phyloP scores from a whole-genome alignment of 2,329 filamentous ascomycete species.

The Alternaria sp. region DNA sequence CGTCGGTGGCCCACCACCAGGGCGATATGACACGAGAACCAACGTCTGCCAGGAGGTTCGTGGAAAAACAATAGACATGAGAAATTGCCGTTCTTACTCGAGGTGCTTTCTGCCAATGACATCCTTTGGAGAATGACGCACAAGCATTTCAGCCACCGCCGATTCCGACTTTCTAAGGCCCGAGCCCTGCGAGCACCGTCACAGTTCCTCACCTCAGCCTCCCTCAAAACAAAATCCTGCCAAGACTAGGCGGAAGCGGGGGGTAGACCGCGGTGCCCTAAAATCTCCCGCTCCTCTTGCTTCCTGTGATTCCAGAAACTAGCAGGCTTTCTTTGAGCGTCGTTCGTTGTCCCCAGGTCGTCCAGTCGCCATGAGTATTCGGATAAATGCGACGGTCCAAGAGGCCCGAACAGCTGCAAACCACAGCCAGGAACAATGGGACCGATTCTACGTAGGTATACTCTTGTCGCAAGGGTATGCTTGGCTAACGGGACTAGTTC shows the following conservation, averaged over 20 bases:
- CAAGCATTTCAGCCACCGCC: conserved; percentile 49
- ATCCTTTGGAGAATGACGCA: conserved; percentile 42
- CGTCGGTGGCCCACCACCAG: conserved; percentile 31
- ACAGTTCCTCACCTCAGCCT: conserved; percentile 47
- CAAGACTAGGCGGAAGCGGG: conserved; percentile 48
- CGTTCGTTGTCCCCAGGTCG: conserved; percentile 26
- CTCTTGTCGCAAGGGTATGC: conserved; percentile 11
- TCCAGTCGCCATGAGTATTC: conserved; percentile 43
- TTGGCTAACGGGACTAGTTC: conserved; percentile 40
- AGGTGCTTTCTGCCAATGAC: conserved; percentile 38
- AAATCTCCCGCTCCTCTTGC: conserved; percentile 45
- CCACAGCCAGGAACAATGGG: conserved; percentile 48
- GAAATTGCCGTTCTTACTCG: conserved; percentile 36
- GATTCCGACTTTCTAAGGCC: conserved; percentile 46
- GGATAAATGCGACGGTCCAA: conserved; percentile 47
- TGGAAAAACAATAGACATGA: conserved; percentile 35
- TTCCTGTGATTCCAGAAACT: conserved; percentile 39
- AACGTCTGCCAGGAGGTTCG: conserved; percentile 37
- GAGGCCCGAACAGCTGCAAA: conserved; percentile 44
- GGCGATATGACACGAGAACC: conserved; percentile 41
- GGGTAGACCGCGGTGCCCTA: conserved; percentile 45
- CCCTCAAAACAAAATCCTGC: conserved; percentile 46
- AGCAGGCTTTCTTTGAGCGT: conserved; percentile 29
- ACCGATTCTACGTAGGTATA: conserved; percentile 46
- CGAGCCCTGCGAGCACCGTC: conserved; percentile 47